Evolutionary conservation across 352 stramenopile species (phyloP), one percentile per base, ranked within the genome.

Genomic region (Phytopythium oedochilum): DNA sequence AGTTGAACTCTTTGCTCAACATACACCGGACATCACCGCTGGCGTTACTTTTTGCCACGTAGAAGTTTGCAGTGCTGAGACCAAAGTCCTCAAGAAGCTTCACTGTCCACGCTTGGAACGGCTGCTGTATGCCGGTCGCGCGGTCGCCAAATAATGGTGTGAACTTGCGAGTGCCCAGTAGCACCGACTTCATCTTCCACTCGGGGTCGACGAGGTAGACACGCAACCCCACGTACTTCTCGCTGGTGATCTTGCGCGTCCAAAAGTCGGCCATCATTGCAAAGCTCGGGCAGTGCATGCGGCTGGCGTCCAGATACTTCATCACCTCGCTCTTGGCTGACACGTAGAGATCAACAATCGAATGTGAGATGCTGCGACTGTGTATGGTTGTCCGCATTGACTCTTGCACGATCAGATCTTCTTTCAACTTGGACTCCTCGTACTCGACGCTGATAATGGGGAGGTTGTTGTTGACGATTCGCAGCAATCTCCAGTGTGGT

Each of bases 261-360:
- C 26, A 51, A 5, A 51, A 51, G 26, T 51, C 44, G 11, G 28
- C 15, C 44, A 51, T 36, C 44, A 51, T 51, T 7, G n/a, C 11
- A 38, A 51, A 51, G 23, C 20, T 35, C 17, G 25, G 2, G 23
- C 25, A 34, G 7, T 34, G 17, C 23, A 38, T 38, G 15, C 26
- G 44, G 28, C 12, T 39, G n/a, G 3, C 28, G 3, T 8, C 25
- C 1, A 51, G 25, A 29, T 51, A 51, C 10, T 38, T 34, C 17
- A 39, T 38, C 10, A 51, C 20, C 44, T 36, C 44, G 9, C 18
- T 34, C 43, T 35, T 51, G 9, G 44, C 9, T 12, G 28, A 22
- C 9, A 26, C 10, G 12, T 51, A 51, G 3, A 51, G 23, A 4
- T 51, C 44, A 20, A 51, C 5, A 29, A 38, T 39, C 25, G 44